Evolutionary conservation across 441 rosid genomes (phyloP).

Genomic region (Euphorbia celastroides): DNA sequence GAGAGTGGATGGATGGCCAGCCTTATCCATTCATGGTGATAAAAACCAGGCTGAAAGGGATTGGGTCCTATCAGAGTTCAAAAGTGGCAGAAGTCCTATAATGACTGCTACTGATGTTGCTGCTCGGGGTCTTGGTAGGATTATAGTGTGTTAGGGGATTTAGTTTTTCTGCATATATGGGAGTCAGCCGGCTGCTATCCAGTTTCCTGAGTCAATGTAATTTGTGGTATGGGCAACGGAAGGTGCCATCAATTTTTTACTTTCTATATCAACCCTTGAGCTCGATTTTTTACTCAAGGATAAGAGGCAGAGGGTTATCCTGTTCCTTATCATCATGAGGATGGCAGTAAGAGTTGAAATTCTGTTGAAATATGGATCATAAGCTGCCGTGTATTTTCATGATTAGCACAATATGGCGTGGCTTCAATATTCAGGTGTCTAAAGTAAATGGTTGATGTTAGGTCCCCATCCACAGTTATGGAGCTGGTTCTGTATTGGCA

Average conservation of each 20-base stretch:
- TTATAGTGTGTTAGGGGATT: slow-evolving; percentile 58
- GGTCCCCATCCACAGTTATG: slow-evolving; percentile 68
- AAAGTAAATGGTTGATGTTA: slow-evolving; percentile 36
- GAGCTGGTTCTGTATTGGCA: slow-evolving; percentile 81
- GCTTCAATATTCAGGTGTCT: slow-evolving; percentile 36
- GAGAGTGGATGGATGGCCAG: slow-evolving; percentile 99
- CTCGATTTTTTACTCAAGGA: slow-evolving; percentile 15
- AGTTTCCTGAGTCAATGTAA: slow-evolving; percentile 40
- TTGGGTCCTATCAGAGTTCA: slow-evolving; percentile 94
- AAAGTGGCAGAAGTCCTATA: slow-evolving; percentile 87
- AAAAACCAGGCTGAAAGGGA: slow-evolving; percentile 94
- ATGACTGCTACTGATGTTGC: slow-evolving; percentile 99
- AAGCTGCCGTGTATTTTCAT: slow-evolving; percentile 17
- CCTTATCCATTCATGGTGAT: slow-evolving; percentile 95
- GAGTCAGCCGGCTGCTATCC: slow-evolving; percentile 96
- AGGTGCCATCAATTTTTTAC: no score
- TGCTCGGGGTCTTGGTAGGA: slow-evolving; percentile 99
- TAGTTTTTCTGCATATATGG: slow-evolving; percentile 34
- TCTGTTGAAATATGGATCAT: slow-evolving; percentile 13
- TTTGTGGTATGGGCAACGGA: slow-evolving; percentile 54
- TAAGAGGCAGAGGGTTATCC: slow-evolving; percentile 28
- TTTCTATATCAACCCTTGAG: slow-evolving; percentile 6
- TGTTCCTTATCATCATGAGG: not conserved
- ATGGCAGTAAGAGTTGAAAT: slow-evolving; percentile 1
- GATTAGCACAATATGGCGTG: slow-evolving; percentile 29